A percentile compares a stretch with the other conserved stretches of the same genome.
Conservation (phyloP, 352 stramenopile genomes). For the Phytophthora crassamura region DNA sequence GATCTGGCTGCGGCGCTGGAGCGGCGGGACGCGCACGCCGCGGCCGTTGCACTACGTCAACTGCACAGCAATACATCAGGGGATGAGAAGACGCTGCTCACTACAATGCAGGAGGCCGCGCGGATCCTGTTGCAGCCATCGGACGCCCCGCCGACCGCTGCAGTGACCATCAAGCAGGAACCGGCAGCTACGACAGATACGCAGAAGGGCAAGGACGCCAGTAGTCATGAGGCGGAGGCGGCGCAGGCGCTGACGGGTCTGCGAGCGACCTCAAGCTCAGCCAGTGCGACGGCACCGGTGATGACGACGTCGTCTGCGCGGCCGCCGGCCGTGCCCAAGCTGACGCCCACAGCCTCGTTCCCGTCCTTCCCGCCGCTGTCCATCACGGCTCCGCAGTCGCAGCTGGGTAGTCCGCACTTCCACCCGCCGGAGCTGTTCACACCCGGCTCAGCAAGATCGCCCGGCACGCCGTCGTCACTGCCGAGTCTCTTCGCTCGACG, state of each 20-base stretch:
- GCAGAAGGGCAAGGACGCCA: conserved; percentile 39
- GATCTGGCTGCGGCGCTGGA: conserved; percentile 49
- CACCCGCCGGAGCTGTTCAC: conserved; percentile 47
- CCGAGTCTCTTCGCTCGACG: conserved; percentile 59
- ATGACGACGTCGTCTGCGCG: conserved; percentile 26
- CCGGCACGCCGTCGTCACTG: conserved; percentile 43
- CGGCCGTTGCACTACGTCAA: conserved; percentile 44
- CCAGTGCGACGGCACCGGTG: neutral
- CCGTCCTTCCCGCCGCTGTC: conserved; percentile 50
- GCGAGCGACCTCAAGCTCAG: conserved; percentile 33
- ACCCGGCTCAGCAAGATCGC: conserved; percentile 25
- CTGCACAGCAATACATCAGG: conserved; percentile 41
- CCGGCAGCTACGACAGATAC: neutral
- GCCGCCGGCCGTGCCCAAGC: conserved; percentile 33
- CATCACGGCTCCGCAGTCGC: conserved; percentile 51
- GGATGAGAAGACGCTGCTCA: conserved; percentile 34
- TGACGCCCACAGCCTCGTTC: conserved; percentile 33
- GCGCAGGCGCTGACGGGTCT: conserved; percentile 79
- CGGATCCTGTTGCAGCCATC: conserved; percentile 34
- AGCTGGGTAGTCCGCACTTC: conserved; percentile 44
- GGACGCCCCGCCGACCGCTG: conserved; percentile 14
- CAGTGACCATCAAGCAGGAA: conserved; percentile 36
- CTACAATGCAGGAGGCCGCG: conserved; percentile 56
- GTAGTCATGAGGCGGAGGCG: conserved; percentile 66
- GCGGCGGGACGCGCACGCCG: conserved; percentile 45